Conservation (phyloP, 2,329 filamentous ascomycete genomes). For the Xylaria sp. region DNA sequence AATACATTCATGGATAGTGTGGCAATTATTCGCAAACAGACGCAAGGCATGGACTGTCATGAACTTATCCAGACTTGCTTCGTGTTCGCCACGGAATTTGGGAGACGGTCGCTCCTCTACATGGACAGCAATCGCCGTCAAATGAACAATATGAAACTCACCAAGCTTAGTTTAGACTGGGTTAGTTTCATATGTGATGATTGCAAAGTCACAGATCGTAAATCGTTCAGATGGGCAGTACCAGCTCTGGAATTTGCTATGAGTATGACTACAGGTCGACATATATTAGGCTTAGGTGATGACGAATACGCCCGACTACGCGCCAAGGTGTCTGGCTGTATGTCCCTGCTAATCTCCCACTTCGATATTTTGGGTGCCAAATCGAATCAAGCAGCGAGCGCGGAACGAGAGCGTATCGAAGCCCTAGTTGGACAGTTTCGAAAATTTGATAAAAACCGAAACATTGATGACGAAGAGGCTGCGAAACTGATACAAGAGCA, state of each 20-base stretch:
- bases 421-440: slow-evolving; percentile 79
- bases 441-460: slow-evolving; percentile 79
- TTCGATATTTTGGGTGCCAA: slow-evolving; percentile 99
- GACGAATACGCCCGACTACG: slow-evolving; percentile 86
- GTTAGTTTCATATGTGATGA: slow-evolving; percentile 98
- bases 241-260: slow-evolving; percentile 95
- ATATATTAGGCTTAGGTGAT: slow-evolving; percentile 90
- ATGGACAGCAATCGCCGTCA: slow-evolving; percentile 95
- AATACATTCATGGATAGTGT: slow-evolving; percentile 99
- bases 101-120: slow-evolving; percentile 90
- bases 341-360: slow-evolving; percentile 96
- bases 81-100: slow-evolving; percentile 98
- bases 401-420: slow-evolving; percentile 86
- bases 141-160: slow-evolving; percentile 97
- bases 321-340: slow-evolving; percentile 92
- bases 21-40: slow-evolving; percentile 88
- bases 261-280: slow-evolving; percentile 93
- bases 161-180: slow-evolving; percentile 94
- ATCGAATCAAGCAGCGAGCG: slow-evolving; percentile 88
- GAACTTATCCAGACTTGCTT: slow-evolving; percentile 98
- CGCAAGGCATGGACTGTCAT: slow-evolving; percentile 84
- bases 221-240: slow-evolving; percentile 97
- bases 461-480: slow-evolving; percentile 86
- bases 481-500: slow-evolving; percentile 77
- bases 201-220: slow-evolving; percentile 90